These are phyloP conservation scores for Penicillium brasilianum DNA, from an alignment of 2,329 filamentous ascomycete species.

Conservation along the genomic window DNA sequence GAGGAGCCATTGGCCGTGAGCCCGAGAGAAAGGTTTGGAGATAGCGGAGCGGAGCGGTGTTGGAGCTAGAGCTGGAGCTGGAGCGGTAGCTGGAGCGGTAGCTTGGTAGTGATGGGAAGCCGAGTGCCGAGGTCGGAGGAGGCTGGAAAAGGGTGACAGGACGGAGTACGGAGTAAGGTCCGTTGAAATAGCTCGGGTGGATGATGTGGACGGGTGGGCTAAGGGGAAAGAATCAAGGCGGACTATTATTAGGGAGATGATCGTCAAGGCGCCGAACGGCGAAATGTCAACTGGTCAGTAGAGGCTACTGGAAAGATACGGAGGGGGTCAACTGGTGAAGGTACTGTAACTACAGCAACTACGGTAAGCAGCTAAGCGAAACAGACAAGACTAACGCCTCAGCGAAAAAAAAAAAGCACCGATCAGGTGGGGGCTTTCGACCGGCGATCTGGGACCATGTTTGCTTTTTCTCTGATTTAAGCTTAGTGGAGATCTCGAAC, in stretches of 20 bases:
- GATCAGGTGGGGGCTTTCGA: constrained; percentile 19
- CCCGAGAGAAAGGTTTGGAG: constrained; percentile 13
- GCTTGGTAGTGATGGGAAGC: not conserved
- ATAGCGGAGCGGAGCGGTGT: not conserved
- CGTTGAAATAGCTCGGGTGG: not conserved
- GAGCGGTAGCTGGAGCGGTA: too few relatives aligned
- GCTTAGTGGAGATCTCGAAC: constrained; percentile 19
- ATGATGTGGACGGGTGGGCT: too few relatives aligned
- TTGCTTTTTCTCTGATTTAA: constrained; percentile 26
- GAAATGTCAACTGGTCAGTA: not conserved
- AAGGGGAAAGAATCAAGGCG: too few relatives aligned
- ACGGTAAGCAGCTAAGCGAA: not conserved
- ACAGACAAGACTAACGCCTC: constrained; percentile 1
- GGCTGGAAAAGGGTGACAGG: not conserved
- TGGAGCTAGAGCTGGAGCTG: not conserved
- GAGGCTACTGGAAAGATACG: too few relatives aligned
- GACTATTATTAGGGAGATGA: not conserved
- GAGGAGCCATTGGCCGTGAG: constrained; percentile 22
- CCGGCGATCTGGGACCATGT: constrained; percentile 22
- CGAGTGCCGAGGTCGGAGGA: not conserved
- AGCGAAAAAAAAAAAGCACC: not conserved
- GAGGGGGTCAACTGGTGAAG: not conserved
- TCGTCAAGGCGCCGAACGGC: not conserved
- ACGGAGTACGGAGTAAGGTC: too few relatives aligned
- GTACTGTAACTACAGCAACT: not conserved